Conservation (phyloP, 352 stramenopile species). For the Pythium brachiatum region DNA sequence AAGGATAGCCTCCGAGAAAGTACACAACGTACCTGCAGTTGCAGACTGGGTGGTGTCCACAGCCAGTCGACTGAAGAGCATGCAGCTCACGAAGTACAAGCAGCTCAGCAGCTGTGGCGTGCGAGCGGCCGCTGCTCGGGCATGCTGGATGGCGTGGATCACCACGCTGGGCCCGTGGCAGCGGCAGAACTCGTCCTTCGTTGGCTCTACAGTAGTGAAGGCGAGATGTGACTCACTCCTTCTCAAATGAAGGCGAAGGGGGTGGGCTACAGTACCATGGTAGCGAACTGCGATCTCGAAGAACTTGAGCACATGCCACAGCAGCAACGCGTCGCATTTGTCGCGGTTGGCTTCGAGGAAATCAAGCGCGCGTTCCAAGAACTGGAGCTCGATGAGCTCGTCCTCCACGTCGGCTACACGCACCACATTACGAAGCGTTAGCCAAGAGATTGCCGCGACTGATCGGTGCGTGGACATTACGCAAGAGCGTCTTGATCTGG, state of each 20-base stretch:
- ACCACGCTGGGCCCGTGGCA: slow-evolving; percentile 26
- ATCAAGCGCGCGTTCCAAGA: slow-evolving; percentile 37
- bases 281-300: slow-evolving; percentile 40
- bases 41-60: slow-evolving; percentile 2
- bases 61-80: slow-evolving; percentile 49
- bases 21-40: background rate
- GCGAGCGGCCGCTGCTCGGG: background rate
- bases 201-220: slow-evolving; percentile 24
- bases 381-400: slow-evolving; percentile 17
- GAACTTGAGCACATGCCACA: slow-evolving; percentile 61
- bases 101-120: slow-evolving; percentile 16
- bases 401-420: slow-evolving; percentile 7
- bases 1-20: background rate
- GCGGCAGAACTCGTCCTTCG: slow-evolving; percentile 43
- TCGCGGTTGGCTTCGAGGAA: slow-evolving; percentile 30
- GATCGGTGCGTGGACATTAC: slow-evolving; percentile 17
- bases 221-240: background rate
- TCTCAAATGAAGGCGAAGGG: no score
- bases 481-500: slow-evolving; percentile 37
- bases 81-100: slow-evolving; percentile 48
- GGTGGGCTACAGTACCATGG: slow-evolving; percentile 26
- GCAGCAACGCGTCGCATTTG: slow-evolving; percentile 27
- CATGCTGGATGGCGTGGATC: slow-evolving; percentile 29
- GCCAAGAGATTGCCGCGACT: background rate
- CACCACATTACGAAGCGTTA: background rate